phyloP scores from a whole-genome alignment of 768 basidiomycete species.

The Kwoniella bestiolae region DNA sequence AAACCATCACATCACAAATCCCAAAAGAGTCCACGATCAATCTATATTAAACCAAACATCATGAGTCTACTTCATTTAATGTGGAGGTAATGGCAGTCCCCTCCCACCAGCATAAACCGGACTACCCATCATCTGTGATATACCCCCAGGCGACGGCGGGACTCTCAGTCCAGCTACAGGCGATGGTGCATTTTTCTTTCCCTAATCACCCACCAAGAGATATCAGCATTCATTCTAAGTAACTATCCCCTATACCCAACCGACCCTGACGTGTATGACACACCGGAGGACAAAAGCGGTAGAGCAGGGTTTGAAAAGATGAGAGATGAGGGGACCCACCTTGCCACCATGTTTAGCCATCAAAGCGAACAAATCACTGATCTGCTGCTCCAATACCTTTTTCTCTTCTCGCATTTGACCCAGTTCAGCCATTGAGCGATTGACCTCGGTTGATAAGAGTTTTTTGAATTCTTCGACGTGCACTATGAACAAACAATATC shows the following conservation, averaged over 20 bases:
- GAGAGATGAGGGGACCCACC: conserved; percentile 26
- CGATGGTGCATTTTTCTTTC: background rate
- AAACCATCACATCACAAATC: no score
- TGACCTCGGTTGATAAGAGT: conserved; percentile 73
- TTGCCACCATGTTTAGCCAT: conserved; percentile 53
- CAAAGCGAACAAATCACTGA: conserved; percentile 55
- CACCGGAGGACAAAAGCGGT: no score
- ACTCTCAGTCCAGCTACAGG: background rate
- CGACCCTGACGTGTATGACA: no score
- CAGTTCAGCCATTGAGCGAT: conserved; percentile 74
- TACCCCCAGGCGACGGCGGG: conserved; percentile 5
- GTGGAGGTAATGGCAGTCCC: conserved; percentile 6
- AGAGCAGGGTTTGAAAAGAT: background rate
- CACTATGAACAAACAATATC: conserved; percentile 59
- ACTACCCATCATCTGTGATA: conserved; percentile 5
- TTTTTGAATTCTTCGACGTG: conserved; percentile 89
- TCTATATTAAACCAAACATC: background rate
- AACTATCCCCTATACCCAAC: no score
- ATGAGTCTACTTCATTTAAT: background rate
- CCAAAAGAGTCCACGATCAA: no score
- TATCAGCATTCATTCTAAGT: no score
- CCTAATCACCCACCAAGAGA: background rate
- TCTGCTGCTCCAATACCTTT: conserved; percentile 53
- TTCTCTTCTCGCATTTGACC: conserved; percentile 54
- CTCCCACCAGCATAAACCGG: conserved; percentile 4